Percentiles rank a stretch among this genome's conserved stretches.
phyloP scores from a whole-genome alignment of 139 green algal genomes.

The Parachlorella kessleri region DNA sequence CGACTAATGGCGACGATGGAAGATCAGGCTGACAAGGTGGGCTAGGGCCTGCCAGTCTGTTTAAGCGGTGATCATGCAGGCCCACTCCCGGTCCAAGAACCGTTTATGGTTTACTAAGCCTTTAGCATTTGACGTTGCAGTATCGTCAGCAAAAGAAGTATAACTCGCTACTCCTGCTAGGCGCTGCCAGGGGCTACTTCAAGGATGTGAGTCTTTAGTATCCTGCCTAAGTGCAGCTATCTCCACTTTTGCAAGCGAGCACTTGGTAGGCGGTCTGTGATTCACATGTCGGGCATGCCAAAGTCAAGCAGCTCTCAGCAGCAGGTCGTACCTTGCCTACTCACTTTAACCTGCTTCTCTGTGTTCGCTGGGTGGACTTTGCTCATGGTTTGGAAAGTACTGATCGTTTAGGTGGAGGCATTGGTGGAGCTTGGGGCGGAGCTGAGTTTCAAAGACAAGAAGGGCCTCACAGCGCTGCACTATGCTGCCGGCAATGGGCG shows the following conservation, averaged over 20 bases:
- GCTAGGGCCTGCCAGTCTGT: too few relatives aligned
- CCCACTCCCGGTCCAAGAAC: neutral
- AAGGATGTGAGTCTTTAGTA: conserved; percentile 70
- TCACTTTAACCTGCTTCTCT: too few relatives aligned
- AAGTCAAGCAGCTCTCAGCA: too few relatives aligned
- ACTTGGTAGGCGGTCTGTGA: too few relatives aligned
- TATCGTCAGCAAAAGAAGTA: conserved; percentile 40
- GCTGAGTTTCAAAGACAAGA: conserved; percentile 58
- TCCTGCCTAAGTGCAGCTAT: too few relatives aligned
- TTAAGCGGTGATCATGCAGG: too few relatives aligned
- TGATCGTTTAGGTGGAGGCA: conserved; percentile 62
- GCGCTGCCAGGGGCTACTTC: conserved; percentile 57
- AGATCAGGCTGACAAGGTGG: conserved; percentile 23
- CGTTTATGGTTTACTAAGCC: neutral
- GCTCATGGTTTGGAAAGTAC: too few relatives aligned
- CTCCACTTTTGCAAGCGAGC: too few relatives aligned
- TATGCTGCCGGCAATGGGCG: conserved; percentile 69
- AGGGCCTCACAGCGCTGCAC: conserved; percentile 51
- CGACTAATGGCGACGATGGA: conserved; percentile 13
- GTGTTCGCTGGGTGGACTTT: too few relatives aligned
- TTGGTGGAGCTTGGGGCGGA: conserved; percentile 63
- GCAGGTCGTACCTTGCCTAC: too few relatives aligned
- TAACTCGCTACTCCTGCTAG: conserved; percentile 73
- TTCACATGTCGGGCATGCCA: too few relatives aligned
- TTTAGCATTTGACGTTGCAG: conserved; percentile 23